phyloP scores from a whole-genome alignment of 2,329 filamentous ascomycete species.

The Talaromyces sp. region DNA sequence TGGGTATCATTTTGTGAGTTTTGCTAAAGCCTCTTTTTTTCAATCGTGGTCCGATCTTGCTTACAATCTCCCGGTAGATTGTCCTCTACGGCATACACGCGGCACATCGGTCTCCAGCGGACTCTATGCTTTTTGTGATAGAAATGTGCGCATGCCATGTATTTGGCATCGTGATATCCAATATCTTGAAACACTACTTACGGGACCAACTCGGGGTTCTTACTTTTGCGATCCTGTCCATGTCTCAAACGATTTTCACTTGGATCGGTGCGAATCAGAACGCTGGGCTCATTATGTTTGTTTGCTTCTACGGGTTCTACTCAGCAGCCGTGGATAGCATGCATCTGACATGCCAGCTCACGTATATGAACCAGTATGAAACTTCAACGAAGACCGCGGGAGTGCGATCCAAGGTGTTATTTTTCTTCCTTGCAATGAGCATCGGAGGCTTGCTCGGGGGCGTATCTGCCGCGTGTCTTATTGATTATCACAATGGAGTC shows the following conservation, averaged over 20 bases:
- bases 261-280: slow-evolving; percentile 40
- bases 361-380: neutral
- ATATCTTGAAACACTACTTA: neutral
- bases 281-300: slow-evolving; percentile 19
- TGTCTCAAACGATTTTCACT: slow-evolving; percentile 37
- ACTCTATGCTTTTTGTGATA: neutral
- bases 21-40: neutral
- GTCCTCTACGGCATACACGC: neutral
- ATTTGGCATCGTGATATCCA: neutral
- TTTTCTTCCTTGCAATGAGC: neutral
- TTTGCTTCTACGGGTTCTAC: slow-evolving; percentile 28
- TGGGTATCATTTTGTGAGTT: neutral
- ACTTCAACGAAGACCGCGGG: neutral
- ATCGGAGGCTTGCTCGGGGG: neutral
- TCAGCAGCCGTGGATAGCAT: slow-evolving; percentile 26
- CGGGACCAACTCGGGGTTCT: neutral
- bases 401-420: neutral
- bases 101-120: neutral
- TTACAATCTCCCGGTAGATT: neutral
- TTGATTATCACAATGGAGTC: neutral
- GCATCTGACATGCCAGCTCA: slow-evolving; percentile 12
- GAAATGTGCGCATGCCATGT: neutral
- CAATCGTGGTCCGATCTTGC: neutral
- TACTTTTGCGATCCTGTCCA: slow-evolving; percentile 28
- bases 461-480: neutral